Base-by-base conservation (phyloP, 2,329 filamentous ascomycete species). In the Colletotrichum echinochloae region DNA sequence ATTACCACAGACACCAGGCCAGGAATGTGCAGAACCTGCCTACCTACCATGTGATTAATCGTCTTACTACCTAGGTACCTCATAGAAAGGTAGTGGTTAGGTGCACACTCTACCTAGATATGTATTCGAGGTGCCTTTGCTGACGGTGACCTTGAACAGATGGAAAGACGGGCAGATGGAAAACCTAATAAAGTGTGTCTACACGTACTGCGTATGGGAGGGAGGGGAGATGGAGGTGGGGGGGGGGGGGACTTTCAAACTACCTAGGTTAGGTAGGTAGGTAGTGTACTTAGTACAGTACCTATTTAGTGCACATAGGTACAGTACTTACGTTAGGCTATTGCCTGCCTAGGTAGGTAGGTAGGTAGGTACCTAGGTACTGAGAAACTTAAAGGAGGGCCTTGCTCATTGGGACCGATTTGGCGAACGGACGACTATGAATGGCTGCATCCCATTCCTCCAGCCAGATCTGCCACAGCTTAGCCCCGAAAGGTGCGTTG, bases 391-490 rank as follows among this genome's bases (percentile, higher is more conserved):
- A 20, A 20, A 30, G n/a, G 26, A 23, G n/a, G 5, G n/a, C 23
- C 52, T 56, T 56, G 30, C 33, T 8, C 20, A 33, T n/a, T n/a
- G 28, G 49, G 33, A 33, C 28, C 26, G 55, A 28, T 59, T 39
- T 30, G 5, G 41, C 20, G 28, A 35, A 48, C 46, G 28, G 52
- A 23, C 30, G 44, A 37, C 30, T 37, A n/a, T 56, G 23, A 54
- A 64, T 41, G 61, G 35, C 23, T 51, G 28, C 60, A 51, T 57
- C 65, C 54, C 60, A 30, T 57, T 41, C 8, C 37, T 57, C 35
- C 35, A 28, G 60, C 66, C 46, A 51, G 48, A 60, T 65, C 41
- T 70, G 56, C 28, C 57, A 67, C 57, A 48, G 49, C 41, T 57
- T 70, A 62, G 39, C 56, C 57, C 20, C 48, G 48, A 62, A 62